Conservation (phyloP, 2,329 filamentous ascomycete species). For the Fusarium pilosicola region DNA sequence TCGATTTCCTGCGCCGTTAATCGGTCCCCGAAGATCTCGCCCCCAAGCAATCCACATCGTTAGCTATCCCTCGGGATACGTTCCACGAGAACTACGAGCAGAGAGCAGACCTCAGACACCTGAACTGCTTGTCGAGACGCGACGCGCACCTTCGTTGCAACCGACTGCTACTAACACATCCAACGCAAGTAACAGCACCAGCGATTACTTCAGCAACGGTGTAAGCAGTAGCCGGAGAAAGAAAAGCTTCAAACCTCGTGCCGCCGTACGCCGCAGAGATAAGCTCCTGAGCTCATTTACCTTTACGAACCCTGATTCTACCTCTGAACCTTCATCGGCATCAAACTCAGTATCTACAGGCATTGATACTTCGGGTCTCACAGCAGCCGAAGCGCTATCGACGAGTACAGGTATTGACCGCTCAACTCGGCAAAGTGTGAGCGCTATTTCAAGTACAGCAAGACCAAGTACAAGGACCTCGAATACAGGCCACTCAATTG, state of each 20-base stretch:
- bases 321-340: constrained; percentile 10
- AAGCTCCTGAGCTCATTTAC: constrained; percentile 28
- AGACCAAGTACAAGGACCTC: background rate
- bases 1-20: constrained; percentile 51
- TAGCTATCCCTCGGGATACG: constrained; percentile 55
- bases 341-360: background rate
- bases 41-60: constrained; percentile 56
- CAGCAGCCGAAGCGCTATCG: constrained; percentile 26
- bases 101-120: constrained; percentile 32
- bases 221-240: constrained; percentile 41
- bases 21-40: constrained; percentile 52
- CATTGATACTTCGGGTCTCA: constrained; percentile 17
- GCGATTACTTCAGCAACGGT: constrained; percentile 3
- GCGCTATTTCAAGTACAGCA: constrained; percentile 19
- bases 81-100: constrained; percentile 56
- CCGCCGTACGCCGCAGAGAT: constrained; percentile 20
- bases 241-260: constrained; percentile 16
- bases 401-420: constrained; percentile 20
- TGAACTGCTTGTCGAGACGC: constrained; percentile 14
- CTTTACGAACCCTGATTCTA: constrained; percentile 13
- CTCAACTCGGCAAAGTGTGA: constrained; percentile 25
- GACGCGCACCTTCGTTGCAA: constrained; percentile 36
- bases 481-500: constrained; percentile 22
- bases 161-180: constrained; percentile 20
- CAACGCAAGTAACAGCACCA: constrained; percentile 4